Evolutionary conservation across 2,329 filamentous ascomycete species (phyloP).

Genomic region (Neoarthrinium moseri): DNA sequence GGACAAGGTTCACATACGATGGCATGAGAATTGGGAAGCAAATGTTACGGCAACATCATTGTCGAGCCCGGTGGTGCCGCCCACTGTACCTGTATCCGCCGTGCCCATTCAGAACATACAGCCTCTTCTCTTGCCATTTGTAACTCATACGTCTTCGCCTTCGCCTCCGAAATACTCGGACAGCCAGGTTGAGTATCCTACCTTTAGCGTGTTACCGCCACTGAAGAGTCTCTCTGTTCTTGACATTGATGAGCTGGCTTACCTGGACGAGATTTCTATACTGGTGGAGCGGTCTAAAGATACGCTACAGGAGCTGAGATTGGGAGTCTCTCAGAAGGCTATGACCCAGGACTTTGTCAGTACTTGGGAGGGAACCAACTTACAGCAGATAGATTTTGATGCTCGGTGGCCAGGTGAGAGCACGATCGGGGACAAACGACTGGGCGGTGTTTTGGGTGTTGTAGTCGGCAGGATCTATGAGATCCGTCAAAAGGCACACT

Average conservation of each 20-base stretch:
- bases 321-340: constrained; percentile 64
- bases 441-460: constrained; percentile 68
- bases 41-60: constrained; percentile 32
- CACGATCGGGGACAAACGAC: constrained; percentile 58
- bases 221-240: constrained; percentile 74
- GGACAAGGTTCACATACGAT: constrained; percentile 75
- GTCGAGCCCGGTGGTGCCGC: constrained; percentile 20
- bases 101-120: constrained; percentile 20
- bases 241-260: constrained; percentile 79
- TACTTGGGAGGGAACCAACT: constrained; percentile 60
- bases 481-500: constrained; percentile 26
- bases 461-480: constrained; percentile 68
- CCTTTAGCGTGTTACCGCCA: constrained; percentile 74
- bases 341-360: constrained; percentile 51
- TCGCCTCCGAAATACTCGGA: constrained; percentile 47
- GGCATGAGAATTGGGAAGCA: constrained; percentile 70
- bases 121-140: constrained; percentile 26
- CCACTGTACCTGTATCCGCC: constrained; percentile 21
- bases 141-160: too few species aligned
- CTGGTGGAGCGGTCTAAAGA: constrained; percentile 70
- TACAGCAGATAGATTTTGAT: constrained; percentile 63
- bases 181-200: constrained; percentile 71
- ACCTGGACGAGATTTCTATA: constrained; percentile 79
- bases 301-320: constrained; percentile 66
- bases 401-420: constrained; percentile 55